Percentiles rank a stretch among this genome's conserved stretches.
phyloP scores from a whole-genome alignment of 2,329 filamentous ascomycete species.

The Talaromyces sp. region DNA sequence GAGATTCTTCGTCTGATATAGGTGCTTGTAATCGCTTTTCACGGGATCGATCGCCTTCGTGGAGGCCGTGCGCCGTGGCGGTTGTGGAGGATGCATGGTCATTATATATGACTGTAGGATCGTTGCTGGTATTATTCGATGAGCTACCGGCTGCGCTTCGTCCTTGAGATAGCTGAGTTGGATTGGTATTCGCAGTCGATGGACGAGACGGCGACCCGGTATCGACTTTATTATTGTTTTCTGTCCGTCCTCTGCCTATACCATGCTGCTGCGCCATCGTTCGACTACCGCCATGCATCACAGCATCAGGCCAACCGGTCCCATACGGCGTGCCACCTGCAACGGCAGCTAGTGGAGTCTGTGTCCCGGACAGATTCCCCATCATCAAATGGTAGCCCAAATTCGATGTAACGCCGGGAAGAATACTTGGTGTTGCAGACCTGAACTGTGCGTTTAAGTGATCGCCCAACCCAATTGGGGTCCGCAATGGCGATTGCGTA shows the following conservation, averaged over 20 bases:
- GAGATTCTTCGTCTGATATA: slow-evolving; percentile 11
- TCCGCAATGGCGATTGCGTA: slow-evolving; percentile 31
- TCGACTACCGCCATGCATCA: slow-evolving; percentile 1
- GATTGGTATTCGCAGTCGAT: slow-evolving; percentile 41
- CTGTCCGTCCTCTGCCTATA: slow-evolving; percentile 17
- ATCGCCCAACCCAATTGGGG: slow-evolving; percentile 35
- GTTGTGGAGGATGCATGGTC: slow-evolving; percentile 20
- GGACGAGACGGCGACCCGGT: slow-evolving; percentile 38
- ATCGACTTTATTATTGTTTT: slow-evolving; percentile 32
- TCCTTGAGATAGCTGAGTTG: slow-evolving; percentile 28
- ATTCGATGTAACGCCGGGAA: slow-evolving; percentile 48
- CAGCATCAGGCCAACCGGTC: slow-evolving; percentile 33
- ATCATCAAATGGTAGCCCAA: slow-evolving; percentile 47
- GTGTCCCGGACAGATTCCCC: slow-evolving; percentile 47
- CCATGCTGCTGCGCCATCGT: background rate
- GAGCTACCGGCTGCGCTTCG: slow-evolving; percentile 20
- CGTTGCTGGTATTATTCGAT: slow-evolving; percentile 22
- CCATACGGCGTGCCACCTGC: slow-evolving; percentile 43
- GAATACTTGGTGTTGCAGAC: slow-evolving; percentile 45
- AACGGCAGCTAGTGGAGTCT: slow-evolving; percentile 45
- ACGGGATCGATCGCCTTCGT: background rate
- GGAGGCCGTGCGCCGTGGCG: slow-evolving; percentile 18
- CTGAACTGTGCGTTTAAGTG: slow-evolving; percentile 42
- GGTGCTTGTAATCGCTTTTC: slow-evolving; percentile 21
- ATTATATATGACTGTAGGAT: slow-evolving; percentile 22